A percentile compares a stretch with the other conserved stretches of the same genome.
Evolutionary conservation across 2,329 filamentous ascomycete species (phyloP).

Genomic region (Colletotrichum nymphaeae): DNA sequence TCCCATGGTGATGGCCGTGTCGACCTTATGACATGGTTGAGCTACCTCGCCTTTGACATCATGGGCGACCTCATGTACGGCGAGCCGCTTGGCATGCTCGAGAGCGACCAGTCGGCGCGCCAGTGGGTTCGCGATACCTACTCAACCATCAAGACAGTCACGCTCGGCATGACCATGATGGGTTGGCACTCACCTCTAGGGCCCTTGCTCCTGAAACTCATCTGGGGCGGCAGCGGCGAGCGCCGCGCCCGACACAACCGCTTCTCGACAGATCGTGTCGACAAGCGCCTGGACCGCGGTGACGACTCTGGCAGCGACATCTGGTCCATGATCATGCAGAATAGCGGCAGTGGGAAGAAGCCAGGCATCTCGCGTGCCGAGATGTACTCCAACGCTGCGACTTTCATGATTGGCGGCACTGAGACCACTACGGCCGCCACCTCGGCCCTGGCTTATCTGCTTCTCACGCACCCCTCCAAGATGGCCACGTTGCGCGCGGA

Average conservation of each 20-base stretch:
- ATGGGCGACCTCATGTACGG: slow-evolving; percentile 46
- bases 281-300: slow-evolving; percentile 30
- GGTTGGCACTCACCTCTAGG: slow-evolving; percentile 19
- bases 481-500: slow-evolving; percentile 49
- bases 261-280: slow-evolving; percentile 31
- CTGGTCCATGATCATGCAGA: slow-evolving; percentile 32
- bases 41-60: slow-evolving; percentile 45
- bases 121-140: slow-evolving; percentile 43
- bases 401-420: slow-evolving; percentile 50
- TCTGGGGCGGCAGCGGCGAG: slow-evolving; percentile 25
- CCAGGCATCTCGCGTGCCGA: slow-evolving; percentile 24
- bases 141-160: slow-evolving; percentile 34
- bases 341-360: slow-evolving; percentile 8
- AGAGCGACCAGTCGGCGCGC: slow-evolving; percentile 38
- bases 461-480: slow-evolving; percentile 46
- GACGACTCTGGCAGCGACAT: slow-evolving; percentile 27
- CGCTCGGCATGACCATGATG: slow-evolving; percentile 34
- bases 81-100: slow-evolving; percentile 43
- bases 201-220: slow-evolving; percentile 17
- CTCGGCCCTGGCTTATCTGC: slow-evolving; percentile 52
- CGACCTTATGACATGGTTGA: slow-evolving; percentile 40
- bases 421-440: slow-evolving; percentile 60
- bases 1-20: slow-evolving; percentile 18
- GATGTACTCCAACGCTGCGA: slow-evolving; percentile 37
- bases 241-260: slow-evolving; percentile 24